Conservation (phyloP, 768 basidiomycete species). For the Cyclocybe cylindracea region DNA sequence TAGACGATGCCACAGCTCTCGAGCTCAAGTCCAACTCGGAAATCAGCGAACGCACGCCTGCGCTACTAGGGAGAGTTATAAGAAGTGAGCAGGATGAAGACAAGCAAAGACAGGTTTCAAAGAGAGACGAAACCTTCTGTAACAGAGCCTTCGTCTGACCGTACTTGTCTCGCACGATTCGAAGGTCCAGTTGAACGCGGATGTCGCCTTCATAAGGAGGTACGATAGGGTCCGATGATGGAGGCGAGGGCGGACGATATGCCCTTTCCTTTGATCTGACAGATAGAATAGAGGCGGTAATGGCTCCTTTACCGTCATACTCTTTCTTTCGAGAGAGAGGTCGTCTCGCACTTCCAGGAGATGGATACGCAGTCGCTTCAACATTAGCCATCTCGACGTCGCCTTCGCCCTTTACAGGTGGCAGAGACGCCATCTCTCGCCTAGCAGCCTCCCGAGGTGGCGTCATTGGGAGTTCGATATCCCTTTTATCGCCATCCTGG, state of each 20-base stretch:
- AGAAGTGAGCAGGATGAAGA: neutral
- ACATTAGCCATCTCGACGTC: no score
- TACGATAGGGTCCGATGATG: slow-evolving; percentile 14
- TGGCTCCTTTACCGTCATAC: neutral
- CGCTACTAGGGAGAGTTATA: slow-evolving; percentile 19
- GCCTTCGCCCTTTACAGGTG: no score
- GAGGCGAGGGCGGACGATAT: slow-evolving; percentile 18
- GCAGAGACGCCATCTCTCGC: no score
- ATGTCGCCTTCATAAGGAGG: slow-evolving; percentile 2
- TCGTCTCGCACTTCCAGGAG: no score
- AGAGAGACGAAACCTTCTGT: slow-evolving; percentile 13
- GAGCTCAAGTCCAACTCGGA: slow-evolving; percentile 16
- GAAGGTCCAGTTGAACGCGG: slow-evolving; percentile 8
- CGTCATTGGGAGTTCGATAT: neutral
- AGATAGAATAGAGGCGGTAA: neutral
- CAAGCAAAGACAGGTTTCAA: neutral
- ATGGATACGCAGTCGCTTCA: no score
- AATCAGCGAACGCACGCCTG: slow-evolving; percentile 8
- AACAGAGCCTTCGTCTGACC: slow-evolving; percentile 6
- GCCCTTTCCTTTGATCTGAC: neutral
- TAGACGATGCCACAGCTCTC: slow-evolving; percentile 20
- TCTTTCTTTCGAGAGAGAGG: neutral
- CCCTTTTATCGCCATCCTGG: neutral
- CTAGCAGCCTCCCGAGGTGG: no score
- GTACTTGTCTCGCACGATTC: slow-evolving; percentile 7